A percentile compares a stretch with the other conserved stretches of the same genome.
Conservation (phyloP, 2,329 filamentous ascomycete genomes). For the Ploettnerulaceae sp. region DNA sequence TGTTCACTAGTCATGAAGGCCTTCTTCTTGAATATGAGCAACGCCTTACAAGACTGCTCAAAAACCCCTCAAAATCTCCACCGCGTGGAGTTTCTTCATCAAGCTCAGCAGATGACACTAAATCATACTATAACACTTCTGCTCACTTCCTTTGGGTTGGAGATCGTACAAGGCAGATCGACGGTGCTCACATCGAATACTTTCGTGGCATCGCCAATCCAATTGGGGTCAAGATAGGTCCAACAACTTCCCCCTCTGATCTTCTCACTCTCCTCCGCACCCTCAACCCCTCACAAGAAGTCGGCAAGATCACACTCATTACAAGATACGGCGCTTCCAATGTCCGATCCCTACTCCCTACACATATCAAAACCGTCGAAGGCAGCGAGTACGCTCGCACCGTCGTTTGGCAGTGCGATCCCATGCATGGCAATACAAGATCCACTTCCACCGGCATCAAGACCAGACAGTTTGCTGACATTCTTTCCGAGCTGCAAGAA, state of each 20-base stretch:
- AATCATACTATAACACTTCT: constrained; percentile 85
- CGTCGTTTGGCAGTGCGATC: constrained; percentile 97
- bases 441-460: constrained; percentile 76
- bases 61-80: constrained; percentile 47
- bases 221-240: constrained; percentile 93
- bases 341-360: constrained; percentile 70
- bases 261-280: constrained; percentile 74
- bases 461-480: constrained; percentile 85
- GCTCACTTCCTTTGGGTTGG: constrained; percentile 98
- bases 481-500: constrained; percentile 79
- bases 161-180: constrained; percentile 88
- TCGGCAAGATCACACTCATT: constrained; percentile 93
- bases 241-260: constrained; percentile 72
- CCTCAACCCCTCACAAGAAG: constrained; percentile 75
- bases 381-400: constrained; percentile 59
- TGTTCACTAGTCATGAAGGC: constrained; percentile 94
- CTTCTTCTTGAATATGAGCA: constrained; percentile 93
- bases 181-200: constrained; percentile 93
- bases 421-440: constrained; percentile 86
- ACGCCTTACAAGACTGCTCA: constrained; percentile 71
- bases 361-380: constrained; percentile 85
- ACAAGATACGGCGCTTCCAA: constrained; percentile 85
- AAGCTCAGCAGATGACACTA: constrained; percentile 22
- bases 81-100: not conserved
- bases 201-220: constrained; percentile 95